Base-by-base conservation (phyloP, 2,329 filamentous ascomycete species). In the Proliferodiscus dingleyae region DNA sequence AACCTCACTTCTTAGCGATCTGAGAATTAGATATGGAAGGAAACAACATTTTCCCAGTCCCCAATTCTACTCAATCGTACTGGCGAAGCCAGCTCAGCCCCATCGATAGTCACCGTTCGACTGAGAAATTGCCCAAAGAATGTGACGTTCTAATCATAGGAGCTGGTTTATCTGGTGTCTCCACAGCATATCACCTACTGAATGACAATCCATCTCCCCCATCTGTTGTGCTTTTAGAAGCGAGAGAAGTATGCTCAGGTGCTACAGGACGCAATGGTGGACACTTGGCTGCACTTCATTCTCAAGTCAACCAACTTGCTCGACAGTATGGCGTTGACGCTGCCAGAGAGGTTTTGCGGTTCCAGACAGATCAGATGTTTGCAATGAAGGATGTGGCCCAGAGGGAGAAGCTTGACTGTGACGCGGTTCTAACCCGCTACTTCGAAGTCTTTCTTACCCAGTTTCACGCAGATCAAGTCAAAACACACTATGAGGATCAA, bases 401-500 rank as follows among this genome's bases (percentile, higher is more conserved):
- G 15, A 61, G 61, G 28, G 67, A 71, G 37, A 55, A 60, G 0
- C 66, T 72, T n/a, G 67, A 71, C 22, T 71, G 68, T 40, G 69
- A 72, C 33, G 65, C 69, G 19, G 57, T 56, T 3, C 51, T 71
- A 1, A 67, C 65, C 1, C 56, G 65, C 16, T 60, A 61, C 1
- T 57, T 65, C 19, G 69, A 71, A 51, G 64, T 68, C 2, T 64
- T 64, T 45, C 55, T 65, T 11, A 61, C 63, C 24, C 37, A 51
- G 28, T 29, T 33, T 26, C 66, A 70, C 4, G 73, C 80, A 8
- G 71, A 75, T 2, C 82, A 81, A 46, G 78, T 84, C 18, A 81
- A 85, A 57, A 74, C 74, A 9, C 75, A 82, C 55, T 81, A 77
- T 59, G 72, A 75, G 7, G 57, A 70, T n/a, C 69, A 74, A 15